These are phyloP conservation scores for Limonium bicolor DNA, from an alignment of 148 eudicot species.

Conservation along the genomic window DNA sequence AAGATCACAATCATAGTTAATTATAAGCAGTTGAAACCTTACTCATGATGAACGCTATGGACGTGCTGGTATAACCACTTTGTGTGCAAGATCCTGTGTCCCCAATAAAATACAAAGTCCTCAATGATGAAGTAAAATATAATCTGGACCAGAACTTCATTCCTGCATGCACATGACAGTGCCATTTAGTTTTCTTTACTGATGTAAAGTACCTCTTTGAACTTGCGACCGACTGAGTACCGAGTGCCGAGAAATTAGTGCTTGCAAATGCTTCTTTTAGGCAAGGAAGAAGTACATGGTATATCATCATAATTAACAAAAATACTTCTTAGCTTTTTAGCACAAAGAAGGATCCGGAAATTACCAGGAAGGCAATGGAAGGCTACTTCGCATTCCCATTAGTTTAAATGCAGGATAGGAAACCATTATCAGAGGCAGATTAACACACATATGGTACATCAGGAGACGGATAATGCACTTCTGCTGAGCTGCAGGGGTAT, in stretches of 20 bases:
- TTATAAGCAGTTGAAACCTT: too few relatives aligned
- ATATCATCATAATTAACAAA: neutral
- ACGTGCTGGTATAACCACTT: conserved; percentile 96
- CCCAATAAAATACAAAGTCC: conserved; percentile 95
- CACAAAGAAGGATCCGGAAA: conserved; percentile 38
- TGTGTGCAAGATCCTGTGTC: conserved; percentile 88
- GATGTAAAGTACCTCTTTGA: too few relatives aligned
- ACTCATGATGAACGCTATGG: conserved; percentile 97
- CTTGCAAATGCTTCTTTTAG: neutral
- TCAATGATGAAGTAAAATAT: conserved; percentile 85
- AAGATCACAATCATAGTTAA: conserved; percentile 1
- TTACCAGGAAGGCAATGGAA: conserved; percentile 98
- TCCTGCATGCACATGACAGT: conserved; percentile 33
- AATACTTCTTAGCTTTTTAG: neutral
- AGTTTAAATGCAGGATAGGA: conserved; percentile 84
- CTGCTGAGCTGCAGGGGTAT: conserved; percentile 73
- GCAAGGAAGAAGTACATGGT: neutral
- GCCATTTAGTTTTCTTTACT: neutral
- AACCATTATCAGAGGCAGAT: conserved; percentile 74
- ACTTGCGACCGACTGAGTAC: too few relatives aligned
- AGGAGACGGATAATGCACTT: conserved; percentile 67
- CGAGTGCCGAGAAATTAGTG: too few relatives aligned
- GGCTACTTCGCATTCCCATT: conserved; percentile 96
- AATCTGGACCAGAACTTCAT: conserved; percentile 59
- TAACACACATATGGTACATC: conserved; percentile 82